Percentiles rank a stretch among this genome's conserved stretches.
These are phyloP conservation scores for Cerioporus squamosus DNA, from an alignment of 1,284 basidiomycete genomes.

Conservation along the genomic window DNA sequence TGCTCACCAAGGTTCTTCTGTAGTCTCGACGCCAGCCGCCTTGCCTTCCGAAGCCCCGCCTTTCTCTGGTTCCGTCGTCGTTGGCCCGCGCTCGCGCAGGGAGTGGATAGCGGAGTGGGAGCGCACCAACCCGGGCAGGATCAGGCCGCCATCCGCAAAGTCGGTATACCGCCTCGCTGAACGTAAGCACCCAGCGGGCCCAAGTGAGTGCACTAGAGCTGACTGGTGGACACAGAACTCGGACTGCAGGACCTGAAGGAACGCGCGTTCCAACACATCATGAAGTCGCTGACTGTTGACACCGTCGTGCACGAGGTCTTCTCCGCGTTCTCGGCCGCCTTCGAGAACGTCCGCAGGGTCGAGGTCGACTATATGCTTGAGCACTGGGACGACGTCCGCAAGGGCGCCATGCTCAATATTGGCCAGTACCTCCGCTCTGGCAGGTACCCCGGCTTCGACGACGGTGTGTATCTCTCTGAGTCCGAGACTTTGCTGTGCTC, in stretches of 20 bases:
- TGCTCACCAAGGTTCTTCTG: conserved; percentile 2
- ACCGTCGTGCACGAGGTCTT: conserved; percentile 90
- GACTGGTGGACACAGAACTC: conserved; percentile 49
- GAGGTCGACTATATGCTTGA: conserved; percentile 80
- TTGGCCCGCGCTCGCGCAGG: conserved; percentile 48
- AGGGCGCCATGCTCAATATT: conserved; percentile 79
- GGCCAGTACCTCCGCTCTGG: conserved; percentile 84
- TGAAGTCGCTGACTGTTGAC: conserved; percentile 72
- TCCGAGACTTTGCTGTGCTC: background rate
- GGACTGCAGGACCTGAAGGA: conserved; percentile 71
- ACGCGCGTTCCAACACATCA: conserved; percentile 77
- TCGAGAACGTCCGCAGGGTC: conserved; percentile 84
- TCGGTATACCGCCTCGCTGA: conserved; percentile 89
- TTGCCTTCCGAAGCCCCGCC: conserved; percentile 40
- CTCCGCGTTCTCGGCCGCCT: conserved; percentile 81
- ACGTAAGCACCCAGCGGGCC: conserved; percentile 46
- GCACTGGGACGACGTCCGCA: conserved; percentile 83
- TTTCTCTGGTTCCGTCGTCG: conserved; percentile 1
- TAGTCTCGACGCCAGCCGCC: conserved; percentile 22
- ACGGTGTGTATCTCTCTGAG: conserved; percentile 52
- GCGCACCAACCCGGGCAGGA: conserved; percentile 58
- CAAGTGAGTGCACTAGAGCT: background rate
- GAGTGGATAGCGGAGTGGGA: conserved; percentile 75
- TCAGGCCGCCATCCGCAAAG: conserved; percentile 86
- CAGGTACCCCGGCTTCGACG: conserved; percentile 82